These are phyloP conservation scores for Daldinia loculata DNA, from an alignment of 495 filamentous ascomycete genomes.

Conservation along the genomic window DNA sequence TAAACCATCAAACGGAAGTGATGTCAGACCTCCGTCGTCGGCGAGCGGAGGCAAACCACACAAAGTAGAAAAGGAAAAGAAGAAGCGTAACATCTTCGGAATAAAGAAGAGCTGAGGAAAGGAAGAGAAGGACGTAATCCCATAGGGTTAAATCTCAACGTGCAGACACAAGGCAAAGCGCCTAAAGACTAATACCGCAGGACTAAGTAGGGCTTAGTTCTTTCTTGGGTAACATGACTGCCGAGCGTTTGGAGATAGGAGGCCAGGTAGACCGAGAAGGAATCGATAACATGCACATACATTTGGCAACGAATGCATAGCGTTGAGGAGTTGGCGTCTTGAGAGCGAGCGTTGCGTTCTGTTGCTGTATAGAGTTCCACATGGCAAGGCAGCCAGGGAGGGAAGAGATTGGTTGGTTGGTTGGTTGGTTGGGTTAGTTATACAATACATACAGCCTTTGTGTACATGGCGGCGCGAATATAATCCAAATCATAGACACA, in stretches of 20 bases:
- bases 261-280: conserved; percentile 5
- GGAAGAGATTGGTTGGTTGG: neutral
- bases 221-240: conserved; percentile 12
- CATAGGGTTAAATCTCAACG: neutral
- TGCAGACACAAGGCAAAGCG: neutral
- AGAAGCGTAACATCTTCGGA: conserved; percentile 81
- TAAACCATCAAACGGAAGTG: conserved; percentile 35
- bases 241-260: conserved; percentile 16
- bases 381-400: neutral
- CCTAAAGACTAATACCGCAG: neutral
- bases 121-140: neutral
- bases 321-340: conserved; percentile 35
- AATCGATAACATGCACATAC: conserved; percentile 7
- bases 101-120: conserved; percentile 60
- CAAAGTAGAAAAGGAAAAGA: conserved; percentile 71
- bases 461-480: conserved; percentile 4
- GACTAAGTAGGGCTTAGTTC: neutral
- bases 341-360: conserved; percentile 24
- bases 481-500: conserved; percentile 6
- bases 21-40: conserved; percentile 45
- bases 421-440: neutral
- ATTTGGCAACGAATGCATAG: conserved; percentile 25
- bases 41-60: conserved; percentile 54
- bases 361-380: conserved; percentile 21
- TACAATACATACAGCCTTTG: neutral